These are phyloP conservation scores for Spatholobus suberectus DNA, from an alignment of 306 rosid genomes.

Conservation along the genomic window DNA sequence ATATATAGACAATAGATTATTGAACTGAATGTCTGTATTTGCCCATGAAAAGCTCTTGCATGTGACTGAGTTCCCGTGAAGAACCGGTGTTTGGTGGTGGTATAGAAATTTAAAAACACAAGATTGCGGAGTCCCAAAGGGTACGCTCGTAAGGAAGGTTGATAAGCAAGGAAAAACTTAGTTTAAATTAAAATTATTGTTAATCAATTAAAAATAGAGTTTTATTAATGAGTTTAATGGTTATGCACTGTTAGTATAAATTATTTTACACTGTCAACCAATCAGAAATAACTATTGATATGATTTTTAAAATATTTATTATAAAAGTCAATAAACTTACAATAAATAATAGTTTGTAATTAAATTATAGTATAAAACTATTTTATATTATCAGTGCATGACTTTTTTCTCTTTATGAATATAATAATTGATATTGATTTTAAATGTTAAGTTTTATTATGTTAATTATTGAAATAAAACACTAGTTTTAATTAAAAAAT, in stretches of 20 bases:
- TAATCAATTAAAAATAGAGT: not conserved
- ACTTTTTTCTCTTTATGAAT: too few species aligned
- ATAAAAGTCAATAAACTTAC: too few species aligned
- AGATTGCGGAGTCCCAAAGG: not conserved
- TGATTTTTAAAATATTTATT: too few species aligned
- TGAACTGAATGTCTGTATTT: slow-evolving; percentile 51
- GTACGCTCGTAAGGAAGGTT: not conserved
- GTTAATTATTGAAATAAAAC: not conserved
- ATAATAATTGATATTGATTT: too few species aligned
- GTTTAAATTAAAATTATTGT: not conserved
- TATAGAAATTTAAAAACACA: not conserved
- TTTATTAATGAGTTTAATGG: too few species aligned
- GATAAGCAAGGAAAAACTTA: not conserved
- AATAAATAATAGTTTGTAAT: too few species aligned
- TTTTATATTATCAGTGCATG: too few species aligned
- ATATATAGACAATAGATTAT: slow-evolving; percentile 4
- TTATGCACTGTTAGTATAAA: too few species aligned
- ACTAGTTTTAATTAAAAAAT: not conserved
- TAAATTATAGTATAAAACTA: too few species aligned
- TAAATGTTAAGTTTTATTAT: too few species aligned
- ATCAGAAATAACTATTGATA: too few species aligned
- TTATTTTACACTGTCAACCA: too few species aligned
- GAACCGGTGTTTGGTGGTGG: slow-evolving; percentile 35
- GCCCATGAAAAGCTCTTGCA: slow-evolving; percentile 37
- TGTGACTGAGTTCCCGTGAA: slow-evolving; percentile 36